These are phyloP conservation scores for Erysimum cheiranthoides DNA, from an alignment of 345 rosid genomes.

Conservation along the genomic window DNA sequence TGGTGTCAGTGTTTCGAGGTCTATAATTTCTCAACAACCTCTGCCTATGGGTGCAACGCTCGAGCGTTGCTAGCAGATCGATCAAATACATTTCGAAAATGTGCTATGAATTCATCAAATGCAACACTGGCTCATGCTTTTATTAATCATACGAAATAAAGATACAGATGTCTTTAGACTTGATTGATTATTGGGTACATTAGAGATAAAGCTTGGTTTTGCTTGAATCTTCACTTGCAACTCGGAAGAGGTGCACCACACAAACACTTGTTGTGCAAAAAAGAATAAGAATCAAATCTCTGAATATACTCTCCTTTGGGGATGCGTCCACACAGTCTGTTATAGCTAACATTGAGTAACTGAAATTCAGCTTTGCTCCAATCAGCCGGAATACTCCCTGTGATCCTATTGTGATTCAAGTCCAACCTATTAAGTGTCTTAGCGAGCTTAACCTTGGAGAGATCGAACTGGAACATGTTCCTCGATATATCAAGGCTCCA, in stretches of 20 bases:
- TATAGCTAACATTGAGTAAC: slow-evolving; percentile 70
- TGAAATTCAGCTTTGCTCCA: slow-evolving; percentile 47
- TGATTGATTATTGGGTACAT: not conserved
- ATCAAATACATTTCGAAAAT: slow-evolving; percentile 9
- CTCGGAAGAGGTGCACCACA: slow-evolving; percentile 69
- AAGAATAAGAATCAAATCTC: slow-evolving; percentile 54
- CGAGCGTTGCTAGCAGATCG: not conserved
- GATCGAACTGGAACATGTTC: slow-evolving; percentile 61
- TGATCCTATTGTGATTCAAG: slow-evolving; percentile 67
- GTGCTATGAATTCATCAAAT: slow-evolving; percentile 12
- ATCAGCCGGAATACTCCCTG: slow-evolving; percentile 55
- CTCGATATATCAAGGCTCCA: slow-evolving; percentile 56
- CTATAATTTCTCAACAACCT: slow-evolving; percentile 34
- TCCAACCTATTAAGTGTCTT: slow-evolving; percentile 50
- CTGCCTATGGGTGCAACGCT: slow-evolving; percentile 33
- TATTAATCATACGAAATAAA: not conserved
- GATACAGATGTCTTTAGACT: slow-evolving; percentile 4
- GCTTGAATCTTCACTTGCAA: slow-evolving; percentile 48
- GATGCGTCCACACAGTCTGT: slow-evolving; percentile 68
- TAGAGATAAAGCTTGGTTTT: not conserved
- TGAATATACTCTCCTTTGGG: slow-evolving; percentile 68
- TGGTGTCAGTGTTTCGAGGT: slow-evolving; percentile 36
- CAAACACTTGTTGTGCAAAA: slow-evolving; percentile 72
- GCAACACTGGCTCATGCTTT: not conserved
- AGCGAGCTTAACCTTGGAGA: slow-evolving; percentile 57